phyloP scores from a whole-genome alignment of 1,284 basidiomycete genomes.

The Crucibulum cyathiforme region DNA sequence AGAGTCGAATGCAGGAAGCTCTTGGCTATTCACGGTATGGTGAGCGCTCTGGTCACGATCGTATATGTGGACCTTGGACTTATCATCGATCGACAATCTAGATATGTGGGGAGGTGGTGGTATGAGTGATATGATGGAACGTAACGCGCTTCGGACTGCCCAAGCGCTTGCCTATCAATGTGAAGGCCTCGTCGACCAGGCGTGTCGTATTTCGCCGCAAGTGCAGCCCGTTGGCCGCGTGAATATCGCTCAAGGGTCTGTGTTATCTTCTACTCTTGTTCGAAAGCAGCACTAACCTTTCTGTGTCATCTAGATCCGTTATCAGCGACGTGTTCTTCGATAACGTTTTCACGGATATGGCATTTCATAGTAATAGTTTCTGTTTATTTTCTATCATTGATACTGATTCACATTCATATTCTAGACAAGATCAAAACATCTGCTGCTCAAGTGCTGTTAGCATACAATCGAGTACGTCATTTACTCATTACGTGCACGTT shows the following conservation, averaged over 20 bases:
- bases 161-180: conserved; percentile 40
- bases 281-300: neutral
- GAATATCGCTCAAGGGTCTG: conserved; percentile 46
- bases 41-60: conserved; percentile 15
- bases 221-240: conserved; percentile 45
- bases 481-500: neutral
- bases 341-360: conserved; percentile 46
- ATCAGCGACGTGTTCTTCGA: conserved; percentile 50
- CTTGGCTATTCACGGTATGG: conserved; percentile 44
- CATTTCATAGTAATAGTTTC: conserved; percentile 41
- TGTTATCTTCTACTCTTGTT: neutral
- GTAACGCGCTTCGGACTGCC: conserved; percentile 42
- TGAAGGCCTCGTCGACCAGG: conserved; percentile 42
- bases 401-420: conserved; percentile 7
- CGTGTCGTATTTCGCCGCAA: conserved; percentile 37
- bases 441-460: conserved; percentile 31
- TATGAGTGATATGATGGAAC: conserved; percentile 46
- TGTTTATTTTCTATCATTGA: neutral
- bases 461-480: conserved; percentile 32
- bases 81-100: conserved; percentile 12
- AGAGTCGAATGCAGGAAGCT: conserved; percentile 39
- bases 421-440: conserved; percentile 45
- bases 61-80: neutral
- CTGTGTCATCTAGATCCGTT: conserved; percentile 30
- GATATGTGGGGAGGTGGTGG: conserved; percentile 48